Percentiles rank a stretch among this genome's conserved stretches.
Evolutionary conservation across 768 basidiomycete species (phyloP).

Genomic region (Panaeolus cyanescens): DNA sequence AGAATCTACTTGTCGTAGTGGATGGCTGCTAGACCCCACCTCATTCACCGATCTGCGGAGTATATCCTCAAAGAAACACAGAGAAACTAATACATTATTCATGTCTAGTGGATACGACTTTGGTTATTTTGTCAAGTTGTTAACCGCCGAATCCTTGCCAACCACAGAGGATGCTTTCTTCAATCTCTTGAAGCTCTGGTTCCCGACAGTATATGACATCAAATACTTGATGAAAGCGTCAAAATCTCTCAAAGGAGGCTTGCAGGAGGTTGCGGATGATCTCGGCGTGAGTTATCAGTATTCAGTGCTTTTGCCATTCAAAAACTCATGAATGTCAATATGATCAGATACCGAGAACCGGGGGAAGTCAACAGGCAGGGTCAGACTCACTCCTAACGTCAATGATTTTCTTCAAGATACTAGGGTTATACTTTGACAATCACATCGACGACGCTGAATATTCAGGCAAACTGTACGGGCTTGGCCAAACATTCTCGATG

Average conservation of each 20-base stretch:
- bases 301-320: neutral
- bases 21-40: neutral
- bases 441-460: slow-evolving; percentile 83
- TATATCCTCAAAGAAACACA: neutral
- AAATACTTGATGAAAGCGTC: slow-evolving; percentile 93
- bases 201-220: slow-evolving; percentile 96
- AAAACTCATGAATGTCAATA: slow-evolving; percentile 1
- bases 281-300: slow-evolving; percentile 67
- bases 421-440: slow-evolving; percentile 88
- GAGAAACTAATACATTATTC: neutral
- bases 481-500: slow-evolving; percentile 75
- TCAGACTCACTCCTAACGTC: slow-evolving; percentile 96
- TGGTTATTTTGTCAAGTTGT: slow-evolving; percentile 95
- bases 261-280: slow-evolving; percentile 96
- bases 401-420: slow-evolving; percentile 95
- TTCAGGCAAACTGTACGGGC: slow-evolving; percentile 81
- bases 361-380: slow-evolving; percentile 92
- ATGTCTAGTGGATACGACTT: slow-evolving; percentile 91
- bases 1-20: neutral
- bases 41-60: neutral
- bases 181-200: slow-evolving; percentile 85
- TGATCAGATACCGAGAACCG: slow-evolving; percentile 83
- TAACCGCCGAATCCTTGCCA: slow-evolving; percentile 85
- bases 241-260: slow-evolving; percentile 82
- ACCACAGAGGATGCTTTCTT: slow-evolving; percentile 91